Base-by-base conservation (phyloP, 306 rosid genomes). In the barrel medic (Medicago truncatula) region DNA sequence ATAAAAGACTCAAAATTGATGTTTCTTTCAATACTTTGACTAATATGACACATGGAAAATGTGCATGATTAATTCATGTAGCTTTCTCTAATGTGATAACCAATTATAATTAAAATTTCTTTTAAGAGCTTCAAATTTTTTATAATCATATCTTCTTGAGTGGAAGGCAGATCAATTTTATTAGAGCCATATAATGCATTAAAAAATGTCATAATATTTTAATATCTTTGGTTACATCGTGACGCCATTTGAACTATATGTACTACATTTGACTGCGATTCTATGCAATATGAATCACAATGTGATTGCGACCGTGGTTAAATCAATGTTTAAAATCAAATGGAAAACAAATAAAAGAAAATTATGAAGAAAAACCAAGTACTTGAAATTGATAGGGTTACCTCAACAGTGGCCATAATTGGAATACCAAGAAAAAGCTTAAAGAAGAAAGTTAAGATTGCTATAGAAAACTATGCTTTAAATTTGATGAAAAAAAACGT, bases 351-450 rank as follows among this genome's bases (percentile, higher is more conserved):
- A 16, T 63, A 8, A n/a, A 63, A 36, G 8, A 16, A 65, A 39
- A 58, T 11, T 46, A 4, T 46, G n/a, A 5, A 13, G 1, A 46
- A 46, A 46, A 46, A 46, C 52, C n/a, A 52, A 16, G 21, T 52
- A 52, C 5, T 52, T 52, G 18, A 52, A 7, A 13, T 61, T 61
- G 40, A 10, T 7, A 57, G 4, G 67, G 52, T 21, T 82, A 92
- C 97, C 96, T 90, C 79, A 76, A 56, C 89, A 64, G 96, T 56
- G 78, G 97, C 97, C 97, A 90, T 64, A 38, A 31, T 90, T 50
- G 71, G 53, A 56, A 73, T 21, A 36, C 1, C 62, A 68, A 39
- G 75, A 83, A 58, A 65, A 53, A 49, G 58, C 49, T 56, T 54
- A 61, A 80, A 20, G 65, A 18, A 21, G 1, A n/a, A 81, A 65